phyloP scores from a whole-genome alignment of 495 filamentous ascomycete species.

The Friedmanniomyces endolithicus region DNA sequence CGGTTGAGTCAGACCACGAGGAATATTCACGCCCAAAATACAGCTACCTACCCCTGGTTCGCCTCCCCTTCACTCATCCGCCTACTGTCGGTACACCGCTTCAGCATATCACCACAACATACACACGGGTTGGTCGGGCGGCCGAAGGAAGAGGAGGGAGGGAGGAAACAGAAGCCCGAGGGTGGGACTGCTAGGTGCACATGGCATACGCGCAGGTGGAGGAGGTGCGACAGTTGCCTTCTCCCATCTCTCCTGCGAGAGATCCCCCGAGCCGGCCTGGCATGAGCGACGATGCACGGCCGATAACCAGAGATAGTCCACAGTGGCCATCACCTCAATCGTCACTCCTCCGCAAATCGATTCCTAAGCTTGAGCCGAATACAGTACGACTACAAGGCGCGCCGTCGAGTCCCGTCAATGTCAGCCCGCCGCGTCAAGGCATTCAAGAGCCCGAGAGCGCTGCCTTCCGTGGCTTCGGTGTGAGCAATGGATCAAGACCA shows the following conservation, averaged over 20 bases:
- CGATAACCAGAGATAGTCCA: not conserved
- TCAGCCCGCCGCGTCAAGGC: slow-evolving; percentile 7
- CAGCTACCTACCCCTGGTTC: not conserved
- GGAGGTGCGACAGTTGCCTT: not conserved
- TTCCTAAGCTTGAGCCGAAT: not conserved
- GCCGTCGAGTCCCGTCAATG: slow-evolving; percentile 10
- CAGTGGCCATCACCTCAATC: not conserved
- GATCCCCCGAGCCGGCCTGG: not conserved
- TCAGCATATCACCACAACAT: no score
- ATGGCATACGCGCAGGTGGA: slow-evolving; percentile 5
- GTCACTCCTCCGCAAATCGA: not conserved
- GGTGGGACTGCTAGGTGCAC: not conserved
- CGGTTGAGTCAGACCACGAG: not conserved
- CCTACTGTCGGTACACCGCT: not conserved
- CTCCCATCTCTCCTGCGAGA: not conserved
- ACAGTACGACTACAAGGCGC: slow-evolving; percentile 9
- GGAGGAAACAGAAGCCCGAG: not conserved
- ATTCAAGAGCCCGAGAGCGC: slow-evolving; percentile 9
- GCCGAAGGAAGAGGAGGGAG: no score
- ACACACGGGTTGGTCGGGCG: no score
- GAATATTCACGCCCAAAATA: not conserved
- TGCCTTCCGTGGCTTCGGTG: slow-evolving; percentile 1
- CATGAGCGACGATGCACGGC: not conserved
- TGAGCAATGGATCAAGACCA: not conserved
- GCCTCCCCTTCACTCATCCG: not conserved